phyloP scores from a whole-genome alignment of 441 rosid genomes.

The Populus hybrid region DNA sequence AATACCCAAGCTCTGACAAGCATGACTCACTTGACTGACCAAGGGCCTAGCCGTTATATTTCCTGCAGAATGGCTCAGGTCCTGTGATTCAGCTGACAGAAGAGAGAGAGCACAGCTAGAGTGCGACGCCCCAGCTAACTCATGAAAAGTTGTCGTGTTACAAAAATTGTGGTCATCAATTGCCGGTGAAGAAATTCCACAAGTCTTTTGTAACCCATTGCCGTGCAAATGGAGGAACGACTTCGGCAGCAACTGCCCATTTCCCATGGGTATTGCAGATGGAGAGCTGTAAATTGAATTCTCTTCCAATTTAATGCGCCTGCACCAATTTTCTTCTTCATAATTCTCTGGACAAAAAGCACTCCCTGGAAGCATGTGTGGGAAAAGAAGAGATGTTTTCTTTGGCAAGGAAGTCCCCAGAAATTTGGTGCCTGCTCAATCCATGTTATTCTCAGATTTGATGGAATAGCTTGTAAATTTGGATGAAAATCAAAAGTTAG shows the following conservation, averaged over 20 bases:
- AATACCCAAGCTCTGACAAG: constrained; percentile 13
- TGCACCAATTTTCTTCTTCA: constrained; percentile 24
- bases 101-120: constrained; percentile 87
- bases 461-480: neutral
- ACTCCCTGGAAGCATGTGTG: constrained; percentile 26
- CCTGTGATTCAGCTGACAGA: constrained; percentile 78
- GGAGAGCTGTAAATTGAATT: constrained; percentile 7
- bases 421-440: constrained; percentile 37
- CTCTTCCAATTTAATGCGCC: constrained; percentile 30
- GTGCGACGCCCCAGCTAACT: constrained; percentile 35
- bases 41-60: constrained; percentile 31
- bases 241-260: constrained; percentile 25
- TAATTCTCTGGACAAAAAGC: constrained; percentile 26
- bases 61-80: constrained; percentile 34
- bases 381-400: constrained; percentile 36
- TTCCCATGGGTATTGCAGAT: constrained; percentile 9
- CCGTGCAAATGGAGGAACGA: constrained; percentile 27
- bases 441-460: constrained; percentile 6
- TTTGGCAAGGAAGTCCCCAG: constrained; percentile 28
- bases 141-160: constrained; percentile 37
- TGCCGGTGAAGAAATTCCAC: constrained; percentile 28
- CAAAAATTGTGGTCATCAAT: constrained; percentile 27
- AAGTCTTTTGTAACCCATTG: constrained; percentile 25
- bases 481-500: neutral
- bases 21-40: constrained; percentile 25